These are phyloP conservation scores for Euphrasia arctica DNA, from an alignment of 305 asterid genomes.

Conservation along the genomic window DNA sequence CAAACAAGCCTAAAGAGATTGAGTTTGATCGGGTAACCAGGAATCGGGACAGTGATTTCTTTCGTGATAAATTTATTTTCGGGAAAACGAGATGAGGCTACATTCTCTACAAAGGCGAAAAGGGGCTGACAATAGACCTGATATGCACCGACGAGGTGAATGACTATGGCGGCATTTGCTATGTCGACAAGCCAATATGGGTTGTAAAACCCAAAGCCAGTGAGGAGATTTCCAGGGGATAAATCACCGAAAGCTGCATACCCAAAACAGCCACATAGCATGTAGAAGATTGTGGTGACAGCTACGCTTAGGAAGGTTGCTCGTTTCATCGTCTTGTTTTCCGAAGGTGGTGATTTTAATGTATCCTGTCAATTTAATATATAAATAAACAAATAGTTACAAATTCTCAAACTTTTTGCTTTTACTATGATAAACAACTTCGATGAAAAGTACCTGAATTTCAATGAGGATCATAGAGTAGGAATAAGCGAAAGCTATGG, in stretches of 20 bases:
- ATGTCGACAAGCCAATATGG: conserved; percentile 89
- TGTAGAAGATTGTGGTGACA: conserved; percentile 78
- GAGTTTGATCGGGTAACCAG: conserved; percentile 40
- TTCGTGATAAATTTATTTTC: conserved; percentile 42
- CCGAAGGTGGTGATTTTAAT: conserved; percentile 78
- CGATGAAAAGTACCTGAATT: conserved; percentile 50
- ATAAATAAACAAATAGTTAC: background rate
- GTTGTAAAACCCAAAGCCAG: conserved; percentile 81
- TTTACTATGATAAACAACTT: background rate
- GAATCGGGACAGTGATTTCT: conserved; percentile 49
- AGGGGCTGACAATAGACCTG: conserved; percentile 90
- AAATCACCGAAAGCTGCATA: conserved; percentile 86
- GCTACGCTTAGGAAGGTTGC: conserved; percentile 66
- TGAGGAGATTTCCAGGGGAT: conserved; percentile 76
- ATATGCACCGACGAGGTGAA: conserved; percentile 85
- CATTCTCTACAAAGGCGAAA: conserved; percentile 74
- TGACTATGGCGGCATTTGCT: conserved; percentile 71
- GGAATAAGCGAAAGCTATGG: conserved; percentile 90
- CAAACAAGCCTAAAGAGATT: conserved; percentile 57
- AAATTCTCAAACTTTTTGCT: too few relatives aligned
- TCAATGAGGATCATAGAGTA: conserved; percentile 89
- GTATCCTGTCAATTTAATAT: conserved; percentile 48
- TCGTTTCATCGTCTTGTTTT: conserved; percentile 76
- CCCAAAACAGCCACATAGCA: conserved; percentile 85
- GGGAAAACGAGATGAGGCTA: conserved; percentile 42